Conservation (phyloP, 2,329 filamentous ascomycete genomes). For the Oidium heveae region DNA sequence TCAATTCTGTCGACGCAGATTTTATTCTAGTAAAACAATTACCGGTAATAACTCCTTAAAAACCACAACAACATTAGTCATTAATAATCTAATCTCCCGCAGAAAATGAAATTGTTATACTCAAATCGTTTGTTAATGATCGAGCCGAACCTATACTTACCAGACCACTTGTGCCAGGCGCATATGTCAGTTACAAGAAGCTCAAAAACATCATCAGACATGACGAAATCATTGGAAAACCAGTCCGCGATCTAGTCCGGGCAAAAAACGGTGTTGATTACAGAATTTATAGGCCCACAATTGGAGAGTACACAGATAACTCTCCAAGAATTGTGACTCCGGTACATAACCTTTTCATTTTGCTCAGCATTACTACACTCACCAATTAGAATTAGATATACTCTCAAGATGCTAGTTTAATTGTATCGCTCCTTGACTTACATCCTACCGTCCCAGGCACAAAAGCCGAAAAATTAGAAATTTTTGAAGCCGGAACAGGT, state of each 20-base stretch:
- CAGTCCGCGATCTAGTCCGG: constrained; percentile 5
- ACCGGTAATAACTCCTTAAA: too few species aligned
- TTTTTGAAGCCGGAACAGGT: constrained; percentile 68
- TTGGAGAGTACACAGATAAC: constrained; percentile 48
- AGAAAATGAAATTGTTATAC: constrained; percentile 14
- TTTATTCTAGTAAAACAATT: too few species aligned
- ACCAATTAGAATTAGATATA: constrained; percentile 30
- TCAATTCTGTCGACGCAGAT: too few species aligned
- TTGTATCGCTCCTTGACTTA: constrained; percentile 52
- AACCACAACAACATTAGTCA: too few species aligned
- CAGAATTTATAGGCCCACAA: constrained; percentile 32
- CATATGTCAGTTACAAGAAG: not conserved
- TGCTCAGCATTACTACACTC: not conserved
- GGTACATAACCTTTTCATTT: constrained; percentile 18
- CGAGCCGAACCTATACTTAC: not conserved
- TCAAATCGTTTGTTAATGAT: not conserved
- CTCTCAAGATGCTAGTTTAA: constrained; percentile 46
- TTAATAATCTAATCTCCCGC: too few species aligned
- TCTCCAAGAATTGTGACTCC: constrained; percentile 51
- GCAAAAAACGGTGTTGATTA: constrained; percentile 6
- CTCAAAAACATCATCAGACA: constrained; percentile 14
- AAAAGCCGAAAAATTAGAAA: constrained; percentile 35
- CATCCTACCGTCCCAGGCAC: constrained; percentile 45
- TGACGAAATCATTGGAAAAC: constrained; percentile 14
- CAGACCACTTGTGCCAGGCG: not conserved